These are phyloP conservation scores for Immersiella caudata DNA, from an alignment of 495 filamentous ascomycete species.

Conservation along the genomic window DNA sequence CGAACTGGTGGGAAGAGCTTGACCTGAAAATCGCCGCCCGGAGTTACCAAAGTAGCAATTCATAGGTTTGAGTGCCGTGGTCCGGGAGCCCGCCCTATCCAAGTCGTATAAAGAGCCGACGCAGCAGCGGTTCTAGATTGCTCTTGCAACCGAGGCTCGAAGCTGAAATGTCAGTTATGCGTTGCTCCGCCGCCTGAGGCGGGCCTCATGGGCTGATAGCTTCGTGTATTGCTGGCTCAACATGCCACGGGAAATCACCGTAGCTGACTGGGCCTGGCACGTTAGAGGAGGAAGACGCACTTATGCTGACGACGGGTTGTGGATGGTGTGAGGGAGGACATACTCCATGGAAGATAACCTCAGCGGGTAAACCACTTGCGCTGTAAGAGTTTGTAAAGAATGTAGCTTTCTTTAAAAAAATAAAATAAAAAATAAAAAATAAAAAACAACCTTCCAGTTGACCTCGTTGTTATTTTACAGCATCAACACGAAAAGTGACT, in stretches of 20 bases:
- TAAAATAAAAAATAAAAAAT: too few species aligned
- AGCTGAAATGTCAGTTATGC: not conserved
- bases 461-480: too few species aligned
- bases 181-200: not conserved
- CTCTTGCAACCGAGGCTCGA: not conserved
- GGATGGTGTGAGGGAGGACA: not conserved
- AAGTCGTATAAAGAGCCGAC: conserved; percentile 5
- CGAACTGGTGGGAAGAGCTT: conserved; percentile 15
- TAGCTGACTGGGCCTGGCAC: not conserved
- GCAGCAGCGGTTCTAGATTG: not conserved
- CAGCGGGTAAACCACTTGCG: too few species aligned
- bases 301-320: not conserved
- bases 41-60: not conserved
- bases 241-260: not conserved
- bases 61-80: too few species aligned
- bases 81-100: conserved; percentile 2
- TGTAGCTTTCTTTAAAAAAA: too few species aligned
- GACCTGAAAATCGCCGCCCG: not conserved
- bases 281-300: not conserved
- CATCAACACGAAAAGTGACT: too few species aligned
- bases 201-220: not conserved
- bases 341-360: too few species aligned
- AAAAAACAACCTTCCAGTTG: too few species aligned
- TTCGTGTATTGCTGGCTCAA: not conserved
- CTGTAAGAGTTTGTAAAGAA: too few species aligned